phyloP scores from a whole-genome alignment of 306 rosid genomes.

The Spatholobus suberectus region DNA sequence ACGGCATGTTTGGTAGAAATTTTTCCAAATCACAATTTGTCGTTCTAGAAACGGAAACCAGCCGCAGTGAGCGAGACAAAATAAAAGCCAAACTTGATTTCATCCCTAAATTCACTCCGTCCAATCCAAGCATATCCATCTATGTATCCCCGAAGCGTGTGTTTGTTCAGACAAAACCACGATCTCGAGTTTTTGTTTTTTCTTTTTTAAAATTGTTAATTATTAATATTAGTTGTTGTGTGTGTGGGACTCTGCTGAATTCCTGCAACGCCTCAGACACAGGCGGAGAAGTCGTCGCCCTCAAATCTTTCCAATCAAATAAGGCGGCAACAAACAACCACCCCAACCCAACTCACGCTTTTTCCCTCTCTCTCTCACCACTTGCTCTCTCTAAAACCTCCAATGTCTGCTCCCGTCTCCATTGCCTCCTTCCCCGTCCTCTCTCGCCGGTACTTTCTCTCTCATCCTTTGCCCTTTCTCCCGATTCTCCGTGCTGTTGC shows the following conservation, averaged over 20 bases:
- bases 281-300: constrained; percentile 29
- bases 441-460: constrained; percentile 37
- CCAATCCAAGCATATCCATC: no score
- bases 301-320: constrained; percentile 25
- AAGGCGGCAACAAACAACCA: constrained; percentile 45
- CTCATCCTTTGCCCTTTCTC: neutral
- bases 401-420: constrained; percentile 45
- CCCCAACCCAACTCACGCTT: neutral
- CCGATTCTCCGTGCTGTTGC: neutral
- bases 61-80: neutral
- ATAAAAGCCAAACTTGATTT: neutral
- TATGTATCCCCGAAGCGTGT: no score
- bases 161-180: neutral
- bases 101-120: neutral
- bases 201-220: no score
- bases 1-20: no score
- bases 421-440: constrained; percentile 30
- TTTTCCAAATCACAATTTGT: neutral
- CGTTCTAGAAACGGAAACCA: neutral
- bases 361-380: neutral
- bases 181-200: neutral
- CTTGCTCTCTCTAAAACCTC: constrained; percentile 17
- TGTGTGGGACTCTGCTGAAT: constrained; percentile 31
- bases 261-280: constrained; percentile 18
- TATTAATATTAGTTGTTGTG: neutral